These are phyloP conservation scores for Mychonastes homosphaera DNA, from an alignment of 139 green algal species.

Conservation along the genomic window DNA sequence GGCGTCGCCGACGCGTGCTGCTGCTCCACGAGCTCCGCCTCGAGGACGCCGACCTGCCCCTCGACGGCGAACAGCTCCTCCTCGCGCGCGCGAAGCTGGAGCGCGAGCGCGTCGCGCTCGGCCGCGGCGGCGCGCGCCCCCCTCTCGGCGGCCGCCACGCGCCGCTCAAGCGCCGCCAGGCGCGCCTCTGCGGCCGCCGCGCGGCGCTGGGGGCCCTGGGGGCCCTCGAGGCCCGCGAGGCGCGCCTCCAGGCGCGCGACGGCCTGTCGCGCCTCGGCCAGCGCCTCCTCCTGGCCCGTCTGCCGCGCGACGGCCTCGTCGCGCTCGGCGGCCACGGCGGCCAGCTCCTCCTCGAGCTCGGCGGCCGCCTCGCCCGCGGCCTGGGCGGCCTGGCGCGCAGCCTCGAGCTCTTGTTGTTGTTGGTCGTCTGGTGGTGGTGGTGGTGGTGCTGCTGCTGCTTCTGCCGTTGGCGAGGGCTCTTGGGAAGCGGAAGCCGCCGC, in stretches of 20 bases:
- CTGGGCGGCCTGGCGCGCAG: too few relatives aligned
- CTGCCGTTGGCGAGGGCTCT: too few relatives aligned
- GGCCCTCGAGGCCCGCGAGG: background rate
- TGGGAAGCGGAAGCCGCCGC: too few relatives aligned
- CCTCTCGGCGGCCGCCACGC: conserved; percentile 1
- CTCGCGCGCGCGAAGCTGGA: conserved; percentile 6
- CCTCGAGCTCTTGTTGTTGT: too few relatives aligned
- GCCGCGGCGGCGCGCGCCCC: conserved; percentile 1
- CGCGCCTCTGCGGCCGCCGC: background rate
- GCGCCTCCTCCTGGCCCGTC: background rate
- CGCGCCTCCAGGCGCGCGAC: background rate
- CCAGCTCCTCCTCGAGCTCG: too few relatives aligned
- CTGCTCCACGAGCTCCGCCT: conserved; percentile 4
- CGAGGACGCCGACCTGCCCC: conserved; percentile 12
- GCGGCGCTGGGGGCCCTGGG: background rate
- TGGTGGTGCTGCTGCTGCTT: too few relatives aligned
- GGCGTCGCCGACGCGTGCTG: too few relatives aligned
- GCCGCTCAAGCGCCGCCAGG: background rate
- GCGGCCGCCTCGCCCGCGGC: too few relatives aligned
- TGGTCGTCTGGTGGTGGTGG: too few relatives aligned
- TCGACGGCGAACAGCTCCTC: conserved; percentile 9
- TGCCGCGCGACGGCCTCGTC: background rate
- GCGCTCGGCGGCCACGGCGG: background rate
- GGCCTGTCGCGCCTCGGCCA: background rate
- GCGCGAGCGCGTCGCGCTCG: background rate